These are phyloP conservation scores for Wallacemonas sp. DNA, from an alignment of 208 protist genomes.

Conservation along the genomic window DNA sequence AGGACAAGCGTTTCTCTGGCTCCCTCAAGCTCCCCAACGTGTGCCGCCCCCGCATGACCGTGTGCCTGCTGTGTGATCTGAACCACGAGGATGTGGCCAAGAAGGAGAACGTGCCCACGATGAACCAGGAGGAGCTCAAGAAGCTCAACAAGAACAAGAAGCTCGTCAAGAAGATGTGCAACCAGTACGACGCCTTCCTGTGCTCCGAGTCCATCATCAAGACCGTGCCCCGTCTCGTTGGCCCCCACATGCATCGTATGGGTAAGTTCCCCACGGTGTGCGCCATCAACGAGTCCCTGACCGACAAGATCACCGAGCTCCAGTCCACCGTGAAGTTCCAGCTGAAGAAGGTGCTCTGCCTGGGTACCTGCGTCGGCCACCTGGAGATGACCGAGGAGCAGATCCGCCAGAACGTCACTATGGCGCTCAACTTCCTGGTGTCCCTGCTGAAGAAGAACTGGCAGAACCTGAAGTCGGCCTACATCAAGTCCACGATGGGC, in stretches of 20 bases:
- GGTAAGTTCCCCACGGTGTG: constrained; percentile 99
- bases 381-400: constrained; percentile 96
- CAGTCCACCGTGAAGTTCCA: constrained; percentile 98
- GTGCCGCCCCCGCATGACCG: constrained; percentile 91
- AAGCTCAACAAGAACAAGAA: constrained; percentile 99
- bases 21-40: constrained; percentile 94
- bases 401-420: constrained; percentile 95
- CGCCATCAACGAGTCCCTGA: constrained; percentile 91
- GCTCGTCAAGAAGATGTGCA: constrained; percentile 99
- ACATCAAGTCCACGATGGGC: constrained; percentile 99
- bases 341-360: constrained; percentile 99
- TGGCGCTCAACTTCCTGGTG: constrained; percentile 99
- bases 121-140: constrained; percentile 98
- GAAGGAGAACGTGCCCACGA: constrained; percentile 89
- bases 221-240: constrained; percentile 94
- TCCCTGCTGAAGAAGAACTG: constrained; percentile 99
- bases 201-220: constrained; percentile 97
- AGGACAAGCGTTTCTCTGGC: constrained; percentile 99
- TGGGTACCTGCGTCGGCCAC: constrained; percentile 97
- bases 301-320: constrained; percentile 94
- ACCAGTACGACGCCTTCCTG: constrained; percentile 99
- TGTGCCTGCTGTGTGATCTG: constrained; percentile 98
- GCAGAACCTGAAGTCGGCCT: constrained; percentile 99
- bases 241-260: constrained; percentile 99
- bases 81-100: constrained; percentile 95